A percentile compares a stretch with the other conserved stretches of the same genome.
Evolutionary conservation across 1,284 basidiomycete species (phyloP).

Genomic region (Hemileccinum hortonii): DNA sequence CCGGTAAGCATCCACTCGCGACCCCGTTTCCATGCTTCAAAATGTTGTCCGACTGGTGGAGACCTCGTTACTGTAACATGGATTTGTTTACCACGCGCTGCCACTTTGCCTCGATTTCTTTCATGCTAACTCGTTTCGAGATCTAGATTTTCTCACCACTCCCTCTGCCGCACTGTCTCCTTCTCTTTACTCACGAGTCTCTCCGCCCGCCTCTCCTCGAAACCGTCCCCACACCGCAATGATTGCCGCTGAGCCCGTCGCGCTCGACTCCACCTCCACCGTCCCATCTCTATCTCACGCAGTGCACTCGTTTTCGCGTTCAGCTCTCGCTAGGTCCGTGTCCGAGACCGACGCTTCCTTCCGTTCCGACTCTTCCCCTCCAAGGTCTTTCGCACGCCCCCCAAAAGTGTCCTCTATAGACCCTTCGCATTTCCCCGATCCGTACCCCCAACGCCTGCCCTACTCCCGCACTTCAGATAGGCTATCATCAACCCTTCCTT

Average conservation of each 20-base stretch:
- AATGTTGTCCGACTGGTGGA: conserved; percentile 7
- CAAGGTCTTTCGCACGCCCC: conserved; percentile 44
- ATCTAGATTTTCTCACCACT: conserved; percentile 31
- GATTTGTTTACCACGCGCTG: conserved; percentile 29
- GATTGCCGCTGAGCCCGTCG: conserved; percentile 18
- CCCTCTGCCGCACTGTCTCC: conserved; percentile 32
- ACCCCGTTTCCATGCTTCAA: conserved; percentile 25
- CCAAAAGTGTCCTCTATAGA: conserved; percentile 51
- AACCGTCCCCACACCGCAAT: conserved; percentile 3
- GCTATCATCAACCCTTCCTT: conserved; percentile 46
- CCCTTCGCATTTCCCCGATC: conserved; percentile 60
- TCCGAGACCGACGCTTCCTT: conserved; percentile 42
- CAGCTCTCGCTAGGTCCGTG: conserved; percentile 34
- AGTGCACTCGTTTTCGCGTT: conserved; percentile 24
- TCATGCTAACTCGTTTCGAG: conserved; percentile 21
- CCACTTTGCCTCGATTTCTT: conserved; percentile 4
- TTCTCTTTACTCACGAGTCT: conserved; percentile 5
- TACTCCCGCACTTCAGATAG: conserved; percentile 35
- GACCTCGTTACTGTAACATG: conserved; percentile 8
- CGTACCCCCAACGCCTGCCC: conserved; percentile 39
- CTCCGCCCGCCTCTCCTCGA: no score
- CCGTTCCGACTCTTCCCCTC: conserved; percentile 39
- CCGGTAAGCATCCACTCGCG: conserved; percentile 21
- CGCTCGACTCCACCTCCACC: conserved; percentile 6
- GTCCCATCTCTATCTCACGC: conserved; percentile 17